phyloP scores from a whole-genome alignment of 352 stramenopile species.

The Pythium periplocum region DNA sequence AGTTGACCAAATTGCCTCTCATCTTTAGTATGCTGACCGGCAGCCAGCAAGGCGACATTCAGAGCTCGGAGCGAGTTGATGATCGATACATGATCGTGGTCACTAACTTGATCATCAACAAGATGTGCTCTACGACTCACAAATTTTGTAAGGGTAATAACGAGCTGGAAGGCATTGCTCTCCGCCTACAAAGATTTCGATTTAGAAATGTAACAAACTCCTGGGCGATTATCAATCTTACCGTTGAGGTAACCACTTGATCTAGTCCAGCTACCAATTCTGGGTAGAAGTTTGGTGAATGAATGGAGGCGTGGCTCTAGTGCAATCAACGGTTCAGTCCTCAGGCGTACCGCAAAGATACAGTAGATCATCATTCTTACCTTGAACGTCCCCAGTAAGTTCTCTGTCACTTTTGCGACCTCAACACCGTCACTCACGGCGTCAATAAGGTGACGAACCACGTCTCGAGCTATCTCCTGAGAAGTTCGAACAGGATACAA shows the following conservation, averaged over 20 bases:
- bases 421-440: slow-evolving; percentile 58
- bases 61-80: slow-evolving; percentile 63
- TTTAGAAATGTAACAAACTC: slow-evolving; percentile 2
- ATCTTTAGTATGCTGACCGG: slow-evolving; percentile 38
- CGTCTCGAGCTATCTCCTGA: slow-evolving; percentile 26
- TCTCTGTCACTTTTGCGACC: slow-evolving; percentile 62
- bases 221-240: background rate
- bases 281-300: slow-evolving; percentile 53
- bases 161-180: slow-evolving; percentile 63
- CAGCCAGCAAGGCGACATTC: slow-evolving; percentile 64
- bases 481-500: slow-evolving; percentile 6
- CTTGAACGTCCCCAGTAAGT: slow-evolving; percentile 71
- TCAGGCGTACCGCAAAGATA: background rate
- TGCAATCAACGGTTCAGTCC: too few relatives aligned
- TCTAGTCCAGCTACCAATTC: slow-evolving; percentile 43
- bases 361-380: slow-evolving; percentile 16
- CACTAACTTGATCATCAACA: slow-evolving; percentile 24
- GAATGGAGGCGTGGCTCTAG: slow-evolving; percentile 71
- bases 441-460: slow-evolving; percentile 52
- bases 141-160: slow-evolving; percentile 71
- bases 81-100: slow-evolving; percentile 54
- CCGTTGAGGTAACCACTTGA: slow-evolving; percentile 29
- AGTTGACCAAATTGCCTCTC: slow-evolving; percentile 68
- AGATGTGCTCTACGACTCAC: slow-evolving; percentile 46
- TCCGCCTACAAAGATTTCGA: slow-evolving; percentile 34